Evolutionary conservation across 257 asterid species (phyloP), one percentile per base, ranked within the genome.

Genomic region (Linderniella brevidens): DNA sequence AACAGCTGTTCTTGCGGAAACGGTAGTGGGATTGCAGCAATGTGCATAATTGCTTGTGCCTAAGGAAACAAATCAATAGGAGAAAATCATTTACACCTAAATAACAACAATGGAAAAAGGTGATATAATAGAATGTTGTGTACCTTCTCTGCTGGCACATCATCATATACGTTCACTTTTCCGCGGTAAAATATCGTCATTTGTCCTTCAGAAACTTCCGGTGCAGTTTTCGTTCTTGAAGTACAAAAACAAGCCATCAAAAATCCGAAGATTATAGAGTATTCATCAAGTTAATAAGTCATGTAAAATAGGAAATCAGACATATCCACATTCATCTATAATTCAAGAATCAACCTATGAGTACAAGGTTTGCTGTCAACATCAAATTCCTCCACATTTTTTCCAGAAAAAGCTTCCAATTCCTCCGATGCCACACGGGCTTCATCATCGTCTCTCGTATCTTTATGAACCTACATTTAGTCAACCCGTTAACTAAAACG

Each of bases 141-240:
- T 79, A 90, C 99, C 96, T 85, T 85, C 46, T 79, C 77, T 48
- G 69, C 64, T 29, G 99, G 78, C 66, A 90, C 64, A 60, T 77
- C 82, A 62, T 90, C 96, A 53, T 81, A 85, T 50, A 90, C 99
- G 65, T 81, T 81, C 59, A 90, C 82, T 64, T 78, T 67, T 52
- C 99, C 99, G 38, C 88, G 57, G 53, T 90, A 90, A 62, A 90
- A 90, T 61, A 90, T 79, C 11, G 96, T 71, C 99, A 90, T 78
- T 63, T 85, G 99, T 55, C 37, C 53, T 47, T 25, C 32, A 2
- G 32, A 6, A 25, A 25, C n/a, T n/a, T n/a, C n/a, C n/a, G n/a
- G 32, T 25, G 32, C 32, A 25, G 32, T 25, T 25, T 25, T 25
- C 32, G 6, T 25, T 25, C 32, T 25, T 25, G 32, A 25, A 25